Evolutionary conservation across 331 rosid genomes (phyloP).

Genomic region (Pyracantha coccinea): DNA sequence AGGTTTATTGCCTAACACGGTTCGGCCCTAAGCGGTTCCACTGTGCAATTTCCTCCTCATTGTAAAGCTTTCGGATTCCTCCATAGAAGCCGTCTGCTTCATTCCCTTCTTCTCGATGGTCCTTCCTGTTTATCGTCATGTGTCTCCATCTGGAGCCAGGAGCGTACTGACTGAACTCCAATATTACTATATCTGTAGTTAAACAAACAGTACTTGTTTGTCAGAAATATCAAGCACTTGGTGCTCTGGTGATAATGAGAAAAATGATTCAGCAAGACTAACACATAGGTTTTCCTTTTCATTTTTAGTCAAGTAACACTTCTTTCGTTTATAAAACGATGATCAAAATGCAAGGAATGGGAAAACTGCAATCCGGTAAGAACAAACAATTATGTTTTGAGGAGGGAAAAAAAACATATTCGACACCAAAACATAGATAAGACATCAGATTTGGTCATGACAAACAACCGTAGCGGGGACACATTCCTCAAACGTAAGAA

Average conservation of each 20-base stretch:
- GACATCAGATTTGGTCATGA: too few species aligned
- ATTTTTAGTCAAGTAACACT: too few species aligned
- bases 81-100: conserved; percentile 76
- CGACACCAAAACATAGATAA: too few species aligned
- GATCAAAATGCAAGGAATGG: too few species aligned
- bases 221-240: conserved; percentile 3
- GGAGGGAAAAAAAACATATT: too few species aligned
- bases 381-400: too few species aligned
- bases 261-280: too few species aligned
- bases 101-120: conserved; percentile 74
- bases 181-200: conserved; percentile 47
- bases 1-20: conserved; percentile 32
- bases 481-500: not conserved
- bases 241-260: too few species aligned
- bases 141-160: conserved; percentile 78
- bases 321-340: too few species aligned
- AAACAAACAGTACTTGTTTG: conserved; percentile 2
- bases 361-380: too few species aligned
- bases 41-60: conserved; percentile 47
- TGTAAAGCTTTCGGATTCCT: conserved; percentile 69
- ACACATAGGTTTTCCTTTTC: too few species aligned
- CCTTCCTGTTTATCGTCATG: conserved; percentile 45
- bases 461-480: too few species aligned
- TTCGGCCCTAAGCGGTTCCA: conserved; percentile 74
- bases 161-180: conserved; percentile 82